A percentile compares a stretch with the other conserved stretches of the same genome.
Evolutionary conservation across 2,329 filamentous ascomycete species (phyloP).

Genomic region (Leptographium wingfieldii): DNA sequence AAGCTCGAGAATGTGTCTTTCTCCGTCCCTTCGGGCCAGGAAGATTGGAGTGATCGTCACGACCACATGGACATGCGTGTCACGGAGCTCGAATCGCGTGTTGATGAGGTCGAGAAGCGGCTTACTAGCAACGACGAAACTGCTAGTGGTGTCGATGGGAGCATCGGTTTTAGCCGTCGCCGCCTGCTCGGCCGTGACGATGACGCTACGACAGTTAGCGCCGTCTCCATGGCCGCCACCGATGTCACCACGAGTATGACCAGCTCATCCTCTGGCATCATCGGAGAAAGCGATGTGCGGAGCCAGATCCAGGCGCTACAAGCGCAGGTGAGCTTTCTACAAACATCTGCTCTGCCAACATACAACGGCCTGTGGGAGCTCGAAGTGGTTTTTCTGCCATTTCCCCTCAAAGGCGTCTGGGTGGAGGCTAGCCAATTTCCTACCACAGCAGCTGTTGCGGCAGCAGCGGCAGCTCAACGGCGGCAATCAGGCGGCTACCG

Average conservation of each 20-base stretch:
- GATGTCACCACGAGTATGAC: conserved; percentile 18
- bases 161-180: conserved; percentile 16
- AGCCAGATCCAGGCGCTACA: conserved; percentile 37
- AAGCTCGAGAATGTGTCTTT: conserved; percentile 59
- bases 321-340: conserved; percentile 41
- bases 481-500: conserved; percentile 18
- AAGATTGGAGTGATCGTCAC: conserved; percentile 56
- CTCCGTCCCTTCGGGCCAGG: conserved; percentile 44
- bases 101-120: conserved; percentile 46
- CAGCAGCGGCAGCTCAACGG: conserved; percentile 14
- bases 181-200: conserved; percentile 24
- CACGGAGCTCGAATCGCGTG: conserved; percentile 52
- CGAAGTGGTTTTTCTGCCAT: conserved; percentile 65
- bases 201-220: conserved; percentile 29
- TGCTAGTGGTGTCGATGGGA: conserved; percentile 25
- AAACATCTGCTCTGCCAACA: conserved; percentile 45
- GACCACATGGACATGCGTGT: conserved; percentile 55
- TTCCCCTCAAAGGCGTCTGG: conserved; percentile 46
- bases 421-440: conserved; percentile 34
- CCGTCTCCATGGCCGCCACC: conserved; percentile 31
- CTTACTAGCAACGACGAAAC: conserved; percentile 33
- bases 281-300: conserved; percentile 32
- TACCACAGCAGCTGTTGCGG: conserved; percentile 16
- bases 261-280: neutral
- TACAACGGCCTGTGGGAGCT: conserved; percentile 55